These are phyloP conservation scores for Lasiodiplodia sp. DNA, from an alignment of 2,329 filamentous ascomycete genomes.

Conservation along the genomic window DNA sequence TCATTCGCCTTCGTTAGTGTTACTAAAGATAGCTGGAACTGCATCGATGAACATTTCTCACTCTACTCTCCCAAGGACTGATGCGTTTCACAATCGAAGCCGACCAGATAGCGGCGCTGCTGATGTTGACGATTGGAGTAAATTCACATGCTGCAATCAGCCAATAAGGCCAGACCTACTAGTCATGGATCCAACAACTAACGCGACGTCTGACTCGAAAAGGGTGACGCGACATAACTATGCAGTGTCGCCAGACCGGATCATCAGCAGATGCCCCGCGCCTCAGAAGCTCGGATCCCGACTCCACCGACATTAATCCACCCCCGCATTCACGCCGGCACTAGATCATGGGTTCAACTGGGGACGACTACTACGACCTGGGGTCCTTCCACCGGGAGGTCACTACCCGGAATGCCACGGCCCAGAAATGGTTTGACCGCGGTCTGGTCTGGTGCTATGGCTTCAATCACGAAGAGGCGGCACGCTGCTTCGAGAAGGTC, in stretches of 20 bases:
- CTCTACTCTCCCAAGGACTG: background rate
- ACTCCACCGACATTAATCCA: background rate
- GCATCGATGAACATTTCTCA: background rate
- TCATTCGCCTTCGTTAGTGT: too few relatives aligned
- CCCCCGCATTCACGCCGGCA: background rate
- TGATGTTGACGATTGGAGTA: background rate
- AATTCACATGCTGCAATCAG: background rate
- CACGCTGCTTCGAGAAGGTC: conserved; percentile 69
- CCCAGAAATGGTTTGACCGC: conserved; percentile 74
- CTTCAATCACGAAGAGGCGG: conserved; percentile 79
- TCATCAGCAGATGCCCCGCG: background rate
- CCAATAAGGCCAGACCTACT: background rate
- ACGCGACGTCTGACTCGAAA: background rate
- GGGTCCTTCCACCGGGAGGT: conserved; percentile 65
- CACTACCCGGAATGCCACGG: conserved; percentile 58
- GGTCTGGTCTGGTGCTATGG: conserved; percentile 77
- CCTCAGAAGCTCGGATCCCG: background rate
- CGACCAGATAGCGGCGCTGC: background rate
- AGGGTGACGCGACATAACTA: background rate
- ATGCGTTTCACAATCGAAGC: background rate
- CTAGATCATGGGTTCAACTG: background rate
- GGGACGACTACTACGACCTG: conserved; percentile 58
- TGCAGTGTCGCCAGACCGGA: background rate
- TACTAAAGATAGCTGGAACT: too few relatives aligned
- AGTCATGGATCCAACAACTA: background rate